Evolutionary conservation across 2,329 filamentous ascomycete genomes (phyloP).

Genomic region (Beauveria brongniartii): DNA sequence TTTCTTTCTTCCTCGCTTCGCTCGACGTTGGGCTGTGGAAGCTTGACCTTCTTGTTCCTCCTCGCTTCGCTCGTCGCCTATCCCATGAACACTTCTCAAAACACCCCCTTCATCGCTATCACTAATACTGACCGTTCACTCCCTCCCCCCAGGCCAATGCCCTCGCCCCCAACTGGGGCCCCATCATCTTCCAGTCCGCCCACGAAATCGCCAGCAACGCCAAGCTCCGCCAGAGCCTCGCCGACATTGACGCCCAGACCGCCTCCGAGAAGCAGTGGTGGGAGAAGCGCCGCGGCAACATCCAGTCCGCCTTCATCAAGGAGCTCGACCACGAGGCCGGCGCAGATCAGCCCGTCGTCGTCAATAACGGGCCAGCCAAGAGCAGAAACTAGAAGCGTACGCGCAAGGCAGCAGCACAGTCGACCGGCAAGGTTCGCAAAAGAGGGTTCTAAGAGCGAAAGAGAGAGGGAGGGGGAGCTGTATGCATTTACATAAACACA

Average conservation of each 20-base stretch:
- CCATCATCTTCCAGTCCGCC: constrained; percentile 92
- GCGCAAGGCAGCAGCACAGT: constrained; percentile 19
- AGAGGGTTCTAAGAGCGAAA: not conserved
- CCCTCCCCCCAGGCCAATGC: constrained; percentile 70
- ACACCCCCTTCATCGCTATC: too few relatives aligned
- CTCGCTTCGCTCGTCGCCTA: not conserved
- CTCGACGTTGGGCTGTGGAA: too few relatives aligned
- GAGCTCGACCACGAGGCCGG: constrained; percentile 56
- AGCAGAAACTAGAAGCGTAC: constrained; percentile 44
- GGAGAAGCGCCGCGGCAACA: constrained; percentile 70
- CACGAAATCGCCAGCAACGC: constrained; percentile 91
- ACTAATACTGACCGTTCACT: too few relatives aligned
- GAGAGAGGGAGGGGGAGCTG: not conserved
- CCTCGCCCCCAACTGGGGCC: constrained; percentile 80
- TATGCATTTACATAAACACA: constrained; percentile 4
- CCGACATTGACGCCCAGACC: constrained; percentile 64
- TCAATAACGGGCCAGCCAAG: constrained; percentile 38
- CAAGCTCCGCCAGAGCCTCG: constrained; percentile 63
- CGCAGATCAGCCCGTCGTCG: not conserved
- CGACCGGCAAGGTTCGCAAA: not conserved
- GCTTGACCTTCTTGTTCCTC: too few relatives aligned
- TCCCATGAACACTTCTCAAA: not conserved
- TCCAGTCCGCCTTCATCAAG: constrained; percentile 72
- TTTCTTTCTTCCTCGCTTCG: too few relatives aligned
- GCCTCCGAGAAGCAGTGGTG: constrained; percentile 82